Evolutionary conservation across 176 grass and related monocot species (phyloP).

Genomic region (Triticum urartu): DNA sequence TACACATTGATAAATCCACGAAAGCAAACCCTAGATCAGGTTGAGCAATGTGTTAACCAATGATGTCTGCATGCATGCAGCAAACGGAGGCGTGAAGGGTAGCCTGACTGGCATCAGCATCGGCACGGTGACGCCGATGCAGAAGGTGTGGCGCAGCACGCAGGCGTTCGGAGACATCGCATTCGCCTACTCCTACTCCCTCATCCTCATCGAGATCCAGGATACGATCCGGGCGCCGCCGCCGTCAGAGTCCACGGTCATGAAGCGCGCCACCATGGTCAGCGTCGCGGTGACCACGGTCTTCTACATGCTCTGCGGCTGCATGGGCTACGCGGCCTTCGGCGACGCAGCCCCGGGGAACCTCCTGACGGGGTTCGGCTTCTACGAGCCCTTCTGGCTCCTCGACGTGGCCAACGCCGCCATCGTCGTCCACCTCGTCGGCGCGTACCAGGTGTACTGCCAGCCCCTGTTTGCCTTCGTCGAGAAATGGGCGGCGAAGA

Average conservation of each 20-base stretch:
- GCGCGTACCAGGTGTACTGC: slow-evolving; percentile 73
- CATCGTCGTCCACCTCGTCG: slow-evolving; percentile 64
- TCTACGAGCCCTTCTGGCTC: slow-evolving; percentile 71
- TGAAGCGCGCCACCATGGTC: slow-evolving; percentile 43
- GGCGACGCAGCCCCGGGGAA: slow-evolving; percentile 48
- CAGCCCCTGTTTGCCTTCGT: slow-evolving; percentile 88
- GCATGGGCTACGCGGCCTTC: slow-evolving; percentile 56
- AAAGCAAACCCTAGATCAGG: too few relatives aligned
- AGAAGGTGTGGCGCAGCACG: slow-evolving; percentile 76
- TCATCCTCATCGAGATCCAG: slow-evolving; percentile 81
- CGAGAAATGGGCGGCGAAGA: slow-evolving; percentile 58
- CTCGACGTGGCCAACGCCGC: slow-evolving; percentile 61
- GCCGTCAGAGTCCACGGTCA: slow-evolving; percentile 49
- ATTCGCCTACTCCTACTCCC: slow-evolving; percentile 83
- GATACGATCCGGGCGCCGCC: slow-evolving; percentile 45
- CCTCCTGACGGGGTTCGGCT: slow-evolving; percentile 60
- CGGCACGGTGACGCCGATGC: slow-evolving; percentile 48
- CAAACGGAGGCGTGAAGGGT: slow-evolving; percentile 57
- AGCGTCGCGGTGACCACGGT: slow-evolving; percentile 43
- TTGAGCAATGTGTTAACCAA: not conserved
- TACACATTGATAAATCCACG: not conserved
- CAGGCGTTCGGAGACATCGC: slow-evolving; percentile 86
- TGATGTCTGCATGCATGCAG: not conserved
- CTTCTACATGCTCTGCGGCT: slow-evolving; percentile 63
- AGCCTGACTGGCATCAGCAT: slow-evolving; percentile 84